Evolutionary conservation across 2,329 filamentous ascomycete genomes (phyloP).

Genomic region (Thelonectria discophora): DNA sequence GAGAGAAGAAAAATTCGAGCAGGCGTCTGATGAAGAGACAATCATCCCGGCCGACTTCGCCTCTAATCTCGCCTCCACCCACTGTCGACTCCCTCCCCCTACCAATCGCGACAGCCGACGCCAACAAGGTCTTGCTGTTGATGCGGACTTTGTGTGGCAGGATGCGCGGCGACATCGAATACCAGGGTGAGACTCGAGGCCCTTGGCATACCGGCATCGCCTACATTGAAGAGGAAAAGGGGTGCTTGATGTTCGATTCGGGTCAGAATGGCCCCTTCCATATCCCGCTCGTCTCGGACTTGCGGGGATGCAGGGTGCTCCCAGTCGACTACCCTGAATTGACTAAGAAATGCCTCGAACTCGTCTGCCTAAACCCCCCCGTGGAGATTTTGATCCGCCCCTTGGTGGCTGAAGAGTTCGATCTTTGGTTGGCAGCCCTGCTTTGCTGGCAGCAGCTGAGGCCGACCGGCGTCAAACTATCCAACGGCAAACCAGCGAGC

Average conservation of each 20-base stretch:
- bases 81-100: slow-evolving; percentile 68
- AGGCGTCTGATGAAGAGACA: slow-evolving; percentile 65
- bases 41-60: slow-evolving; percentile 66
- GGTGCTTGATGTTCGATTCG: slow-evolving; percentile 78
- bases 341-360: slow-evolving; percentile 61
- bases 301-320: slow-evolving; percentile 77
- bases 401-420: slow-evolving; percentile 70
- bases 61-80: slow-evolving; percentile 61
- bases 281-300: slow-evolving; percentile 73
- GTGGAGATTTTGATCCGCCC: slow-evolving; percentile 73
- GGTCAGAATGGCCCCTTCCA: slow-evolving; percentile 72
- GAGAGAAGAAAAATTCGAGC: slow-evolving; percentile 56
- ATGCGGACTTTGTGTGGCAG: slow-evolving; percentile 82
- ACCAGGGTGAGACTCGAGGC: slow-evolving; percentile 67
- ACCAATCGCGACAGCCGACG: slow-evolving; percentile 71
- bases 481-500: slow-evolving; percentile 51
- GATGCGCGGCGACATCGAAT: slow-evolving; percentile 82
- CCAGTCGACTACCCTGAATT: slow-evolving; percentile 59
- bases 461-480: slow-evolving; percentile 64
- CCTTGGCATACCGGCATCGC: slow-evolving; percentile 77
- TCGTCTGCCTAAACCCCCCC: slow-evolving; percentile 61
- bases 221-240: slow-evolving; percentile 80
- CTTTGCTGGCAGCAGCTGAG: slow-evolving; percentile 83
- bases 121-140: slow-evolving; percentile 75
- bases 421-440: slow-evolving; percentile 82